Percentiles rank a stretch among this genome's conserved stretches.
These are phyloP conservation scores for Penicillium macrosclerotiorum DNA, from an alignment of 495 filamentous ascomycete species.

Conservation along the genomic window DNA sequence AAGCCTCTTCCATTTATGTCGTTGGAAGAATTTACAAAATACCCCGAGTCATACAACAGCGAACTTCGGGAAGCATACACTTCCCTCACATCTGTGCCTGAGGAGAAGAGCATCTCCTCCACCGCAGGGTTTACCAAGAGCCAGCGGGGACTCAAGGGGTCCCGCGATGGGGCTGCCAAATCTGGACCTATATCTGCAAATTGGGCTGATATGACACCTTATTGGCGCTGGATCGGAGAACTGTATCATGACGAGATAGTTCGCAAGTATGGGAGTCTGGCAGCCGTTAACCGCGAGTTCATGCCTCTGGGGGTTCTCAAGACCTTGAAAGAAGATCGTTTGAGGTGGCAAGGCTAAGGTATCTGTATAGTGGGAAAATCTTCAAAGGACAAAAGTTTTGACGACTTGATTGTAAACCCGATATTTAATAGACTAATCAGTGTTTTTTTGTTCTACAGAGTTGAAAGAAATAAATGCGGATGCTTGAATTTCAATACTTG, in stretches of 20 bases:
- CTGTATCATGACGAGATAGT: constrained; percentile 60
- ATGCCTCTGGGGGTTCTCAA: constrained; percentile 67
- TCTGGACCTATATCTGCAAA: constrained; percentile 24
- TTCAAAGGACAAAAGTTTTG: too few relatives aligned
- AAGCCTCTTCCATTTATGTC: constrained; percentile 45
- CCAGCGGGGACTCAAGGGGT: constrained; percentile 23
- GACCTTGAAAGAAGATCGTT: constrained; percentile 55
- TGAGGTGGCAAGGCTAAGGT: constrained; percentile 58
- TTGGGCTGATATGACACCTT: constrained; percentile 50
- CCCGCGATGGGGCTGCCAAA: constrained; percentile 2
- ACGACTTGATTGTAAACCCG: too few relatives aligned
- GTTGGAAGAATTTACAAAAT: constrained; percentile 51
- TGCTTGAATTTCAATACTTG: too few relatives aligned
- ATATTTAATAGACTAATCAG: too few relatives aligned
- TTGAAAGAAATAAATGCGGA: too few relatives aligned
- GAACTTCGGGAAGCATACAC: constrained; percentile 32
- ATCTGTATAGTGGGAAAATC: too few relatives aligned
- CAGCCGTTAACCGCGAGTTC: constrained; percentile 58
- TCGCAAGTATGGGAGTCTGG: constrained; percentile 57
- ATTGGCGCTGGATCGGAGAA: constrained; percentile 62
- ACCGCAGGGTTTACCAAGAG: constrained; percentile 26
- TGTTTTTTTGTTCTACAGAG: too few relatives aligned
- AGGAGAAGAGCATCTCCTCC: constrained; percentile 30
- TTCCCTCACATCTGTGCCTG: constrained; percentile 38
- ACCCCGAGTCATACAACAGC: constrained; percentile 47